Conservation (phyloP, 805 yeast species). For the Ogataea minuta region DNA sequence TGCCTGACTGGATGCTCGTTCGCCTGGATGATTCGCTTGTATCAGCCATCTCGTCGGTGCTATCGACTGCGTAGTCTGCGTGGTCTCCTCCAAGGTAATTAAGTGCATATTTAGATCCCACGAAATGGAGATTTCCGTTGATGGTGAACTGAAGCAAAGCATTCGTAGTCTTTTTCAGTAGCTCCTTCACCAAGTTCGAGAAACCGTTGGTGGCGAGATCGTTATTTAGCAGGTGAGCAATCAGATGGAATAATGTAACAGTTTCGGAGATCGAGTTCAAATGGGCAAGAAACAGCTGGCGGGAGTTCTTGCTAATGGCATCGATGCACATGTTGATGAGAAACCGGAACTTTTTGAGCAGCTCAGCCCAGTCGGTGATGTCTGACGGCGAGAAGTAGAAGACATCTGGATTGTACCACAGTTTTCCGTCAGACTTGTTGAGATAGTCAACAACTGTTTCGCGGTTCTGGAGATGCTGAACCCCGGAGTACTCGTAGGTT, state of each 20-base stretch:
- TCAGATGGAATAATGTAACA: slow-evolving; percentile 51
- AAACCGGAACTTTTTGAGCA: slow-evolving; percentile 46
- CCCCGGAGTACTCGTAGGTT: background rate
- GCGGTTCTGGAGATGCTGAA: slow-evolving; percentile 2
- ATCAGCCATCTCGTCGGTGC: slow-evolving; percentile 3
- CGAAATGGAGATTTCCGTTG: slow-evolving; percentile 60
- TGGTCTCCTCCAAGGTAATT: slow-evolving; percentile 23
- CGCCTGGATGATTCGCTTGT: slow-evolving; percentile 1
- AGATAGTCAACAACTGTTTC: slow-evolving; percentile 13
- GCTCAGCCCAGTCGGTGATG: slow-evolving; percentile 56
- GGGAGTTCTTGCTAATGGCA: slow-evolving; percentile 49
- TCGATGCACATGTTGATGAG: slow-evolving; percentile 48
- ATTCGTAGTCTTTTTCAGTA: slow-evolving; percentile 51
- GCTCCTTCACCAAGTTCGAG: slow-evolving; percentile 45
- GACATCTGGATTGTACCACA: slow-evolving; percentile 34
- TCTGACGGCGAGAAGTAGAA: slow-evolving; percentile 64
- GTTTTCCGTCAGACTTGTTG: slow-evolving; percentile 14
- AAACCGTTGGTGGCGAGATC: slow-evolving; percentile 48
- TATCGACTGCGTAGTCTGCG: slow-evolving; percentile 17
- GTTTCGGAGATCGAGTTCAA: slow-evolving; percentile 52
- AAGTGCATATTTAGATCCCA: slow-evolving; percentile 29
- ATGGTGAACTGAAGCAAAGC: slow-evolving; percentile 62
- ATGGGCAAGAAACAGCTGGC: slow-evolving; percentile 51
- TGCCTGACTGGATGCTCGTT: slow-evolving; percentile 11
- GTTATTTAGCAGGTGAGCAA: slow-evolving; percentile 51